Percentiles rank a stretch among this genome's conserved stretches.
Conservation (phyloP, 1,139 yeast species). For the Suhomyces chickasaworum region DNA sequence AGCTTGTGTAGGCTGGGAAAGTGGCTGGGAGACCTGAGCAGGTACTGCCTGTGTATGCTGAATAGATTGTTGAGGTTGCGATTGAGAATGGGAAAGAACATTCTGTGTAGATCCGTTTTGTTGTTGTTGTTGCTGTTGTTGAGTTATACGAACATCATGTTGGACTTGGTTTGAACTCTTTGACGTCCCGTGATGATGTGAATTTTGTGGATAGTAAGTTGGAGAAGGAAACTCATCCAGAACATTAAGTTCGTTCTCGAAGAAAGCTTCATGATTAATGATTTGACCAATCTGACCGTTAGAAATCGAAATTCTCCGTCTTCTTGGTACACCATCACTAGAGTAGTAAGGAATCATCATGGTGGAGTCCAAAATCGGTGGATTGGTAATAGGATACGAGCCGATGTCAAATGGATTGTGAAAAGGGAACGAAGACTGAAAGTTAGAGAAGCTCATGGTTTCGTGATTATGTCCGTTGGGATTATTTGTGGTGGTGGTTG, state of each 20-base stretch:
- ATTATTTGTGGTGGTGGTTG: constrained; percentile 1
- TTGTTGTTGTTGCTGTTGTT: background rate
- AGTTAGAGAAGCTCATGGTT: constrained; percentile 7
- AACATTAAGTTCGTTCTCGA: constrained; percentile 26
- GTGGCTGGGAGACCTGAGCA: background rate
- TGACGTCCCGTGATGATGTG: background rate
- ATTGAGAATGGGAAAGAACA: background rate
- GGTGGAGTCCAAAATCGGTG: constrained; percentile 62
- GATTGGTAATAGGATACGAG: constrained; percentile 63
- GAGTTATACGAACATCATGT: constrained; percentile 5
- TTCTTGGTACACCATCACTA: constrained; percentile 48
- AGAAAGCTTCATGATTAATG: constrained; percentile 48
- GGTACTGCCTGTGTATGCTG: background rate
- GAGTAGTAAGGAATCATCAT: constrained; percentile 43
- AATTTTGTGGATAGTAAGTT: background rate
- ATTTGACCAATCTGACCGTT: constrained; percentile 81
- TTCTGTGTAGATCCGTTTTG: background rate
- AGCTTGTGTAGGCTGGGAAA: background rate
- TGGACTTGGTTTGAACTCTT: constrained; percentile 11
- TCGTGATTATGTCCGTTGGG: constrained; percentile 6
- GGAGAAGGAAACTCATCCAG: constrained; percentile 19
- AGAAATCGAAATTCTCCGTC: constrained; percentile 70
- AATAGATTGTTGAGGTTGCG: background rate
- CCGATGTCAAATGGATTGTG: constrained; percentile 45
- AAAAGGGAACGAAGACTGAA: constrained; percentile 18